phyloP scores from a whole-genome alignment of 1,284 basidiomycete genomes.

The Ceratobasidium sp. region DNA sequence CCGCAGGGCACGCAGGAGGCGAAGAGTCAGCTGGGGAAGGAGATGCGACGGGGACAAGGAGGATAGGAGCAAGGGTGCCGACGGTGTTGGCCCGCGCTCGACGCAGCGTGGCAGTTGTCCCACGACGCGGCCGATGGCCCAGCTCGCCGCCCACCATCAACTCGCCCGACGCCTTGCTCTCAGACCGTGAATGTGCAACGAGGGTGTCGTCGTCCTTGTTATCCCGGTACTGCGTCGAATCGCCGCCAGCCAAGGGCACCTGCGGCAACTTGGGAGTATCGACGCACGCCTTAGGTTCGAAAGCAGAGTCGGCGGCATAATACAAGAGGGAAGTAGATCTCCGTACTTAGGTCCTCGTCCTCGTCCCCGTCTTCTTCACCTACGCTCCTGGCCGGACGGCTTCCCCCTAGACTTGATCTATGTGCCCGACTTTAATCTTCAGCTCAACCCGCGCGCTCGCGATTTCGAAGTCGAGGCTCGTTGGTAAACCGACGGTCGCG shows the following conservation, averaged over 20 bases:
- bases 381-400: slow-evolving; percentile 22
- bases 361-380: slow-evolving; percentile 43
- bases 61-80: slow-evolving; percentile 24
- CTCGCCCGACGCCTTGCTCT: slow-evolving; percentile 20
- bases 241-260: not conserved
- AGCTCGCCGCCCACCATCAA: not conserved
- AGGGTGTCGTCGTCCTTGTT: slow-evolving; percentile 49
- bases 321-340: slow-evolving; percentile 90
- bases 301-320: slow-evolving; percentile 63
- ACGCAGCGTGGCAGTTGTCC: slow-evolving; percentile 31
- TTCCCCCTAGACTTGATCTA: slow-evolving; percentile 57
- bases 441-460: slow-evolving; percentile 74
- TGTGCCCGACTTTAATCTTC: slow-evolving; percentile 67
- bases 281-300: slow-evolving; percentile 13
- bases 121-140: not conserved
- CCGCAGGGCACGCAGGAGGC: not conserved
- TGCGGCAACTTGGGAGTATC: not conserved
- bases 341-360: slow-evolving; percentile 67
- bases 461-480: slow-evolving; percentile 80
- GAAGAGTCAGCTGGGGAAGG: slow-evolving; percentile 57
- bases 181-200: slow-evolving; percentile 13
- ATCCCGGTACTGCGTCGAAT: slow-evolving; percentile 15
- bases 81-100: slow-evolving; percentile 27
- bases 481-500: slow-evolving; percentile 74
- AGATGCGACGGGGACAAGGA: not conserved